A percentile compares a stretch with the other conserved stretches of the same genome.
phyloP scores from a whole-genome alignment of 768 basidiomycete genomes.

The Tricholomella constricta region DNA sequence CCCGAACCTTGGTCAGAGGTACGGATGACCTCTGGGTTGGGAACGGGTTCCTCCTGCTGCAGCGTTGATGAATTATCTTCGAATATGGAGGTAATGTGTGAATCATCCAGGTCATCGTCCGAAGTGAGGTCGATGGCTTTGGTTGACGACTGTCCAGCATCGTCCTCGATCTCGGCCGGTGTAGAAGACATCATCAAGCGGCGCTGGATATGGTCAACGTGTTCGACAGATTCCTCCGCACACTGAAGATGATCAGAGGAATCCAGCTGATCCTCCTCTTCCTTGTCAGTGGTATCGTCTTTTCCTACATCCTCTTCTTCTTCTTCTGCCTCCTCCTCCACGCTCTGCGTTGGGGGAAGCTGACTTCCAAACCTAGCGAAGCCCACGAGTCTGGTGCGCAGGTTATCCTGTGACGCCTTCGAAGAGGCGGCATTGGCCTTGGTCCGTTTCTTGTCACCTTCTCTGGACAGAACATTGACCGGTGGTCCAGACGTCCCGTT shows the following conservation, averaged over 20 bases:
- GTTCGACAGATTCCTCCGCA: background rate
- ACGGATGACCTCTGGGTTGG: constrained; percentile 45
- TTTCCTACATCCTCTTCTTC: constrained; percentile 20
- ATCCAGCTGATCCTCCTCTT: constrained; percentile 9
- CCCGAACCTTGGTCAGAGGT: constrained; percentile 19
- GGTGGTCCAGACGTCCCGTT: constrained; percentile 23
- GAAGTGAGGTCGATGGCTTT: constrained; percentile 20
- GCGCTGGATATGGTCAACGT: background rate
- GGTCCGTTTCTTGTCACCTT: constrained; percentile 3
- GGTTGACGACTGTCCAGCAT: constrained; percentile 7
- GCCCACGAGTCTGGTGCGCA: constrained; percentile 50
- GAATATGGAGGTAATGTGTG: constrained; percentile 15
- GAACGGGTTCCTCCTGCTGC: constrained; percentile 19
- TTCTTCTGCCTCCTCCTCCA: constrained; percentile 25
- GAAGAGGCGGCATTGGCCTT: constrained; percentile 5
- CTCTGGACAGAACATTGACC: background rate
- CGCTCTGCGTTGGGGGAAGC: constrained; percentile 15
- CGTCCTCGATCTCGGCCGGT: constrained; percentile 21
- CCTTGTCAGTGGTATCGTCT: background rate
- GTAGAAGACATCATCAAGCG: constrained; percentile 13
- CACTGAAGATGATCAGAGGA: background rate
- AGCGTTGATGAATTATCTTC: constrained; percentile 18
- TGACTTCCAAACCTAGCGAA: constrained; percentile 57
- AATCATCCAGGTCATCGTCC: constrained; percentile 24
- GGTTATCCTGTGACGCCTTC: constrained; percentile 21